A percentile compares a stretch with the other conserved stretches of the same genome.
These are phyloP conservation scores for Proliferodiscus dingleyae DNA, from an alignment of 2,329 filamentous ascomycete genomes.

Conservation along the genomic window DNA sequence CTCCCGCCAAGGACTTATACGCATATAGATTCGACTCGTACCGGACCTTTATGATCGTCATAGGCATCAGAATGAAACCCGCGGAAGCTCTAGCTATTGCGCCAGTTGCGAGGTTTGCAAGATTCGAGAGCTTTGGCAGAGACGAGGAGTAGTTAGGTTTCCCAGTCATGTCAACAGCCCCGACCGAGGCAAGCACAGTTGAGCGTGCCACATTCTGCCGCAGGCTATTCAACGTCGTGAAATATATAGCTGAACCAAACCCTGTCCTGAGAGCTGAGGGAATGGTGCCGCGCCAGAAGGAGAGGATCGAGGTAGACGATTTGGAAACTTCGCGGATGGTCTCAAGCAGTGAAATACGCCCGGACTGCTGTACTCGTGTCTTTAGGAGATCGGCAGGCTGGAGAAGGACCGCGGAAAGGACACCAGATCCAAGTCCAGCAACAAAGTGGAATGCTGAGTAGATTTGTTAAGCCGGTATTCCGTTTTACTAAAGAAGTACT, in stretches of 20 bases:
- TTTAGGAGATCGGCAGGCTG: slow-evolving; percentile 96
- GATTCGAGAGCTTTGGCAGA: slow-evolving; percentile 76
- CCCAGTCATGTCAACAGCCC: slow-evolving; percentile 22
- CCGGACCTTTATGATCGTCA: slow-evolving; percentile 94
- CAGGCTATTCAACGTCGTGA: slow-evolving; percentile 78
- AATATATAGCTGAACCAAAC: slow-evolving; percentile 90
- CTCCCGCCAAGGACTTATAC: slow-evolving; percentile 71
- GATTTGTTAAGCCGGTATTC: slow-evolving; percentile 2
- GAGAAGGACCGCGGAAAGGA: slow-evolving; percentile 82
- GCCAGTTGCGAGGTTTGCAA: slow-evolving; percentile 80
- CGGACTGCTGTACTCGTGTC: slow-evolving; percentile 88
- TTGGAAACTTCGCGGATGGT: slow-evolving; percentile 67
- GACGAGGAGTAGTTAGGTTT: slow-evolving; percentile 53
- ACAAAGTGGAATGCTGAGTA: slow-evolving; percentile 73
- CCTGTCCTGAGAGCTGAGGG: slow-evolving; percentile 93
- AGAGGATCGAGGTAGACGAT: slow-evolving; percentile 57
- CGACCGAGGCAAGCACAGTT: slow-evolving; percentile 33
- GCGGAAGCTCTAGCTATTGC: slow-evolving; percentile 79
- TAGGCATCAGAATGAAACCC: slow-evolving; percentile 88
- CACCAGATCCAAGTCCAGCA: slow-evolving; percentile 81
- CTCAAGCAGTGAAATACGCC: slow-evolving; percentile 60
- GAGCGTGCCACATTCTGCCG: slow-evolving; percentile 60
- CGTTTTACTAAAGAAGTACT: slow-evolving; percentile 10
- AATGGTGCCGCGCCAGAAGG: slow-evolving; percentile 87
- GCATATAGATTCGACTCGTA: slow-evolving; percentile 86